Base-by-base conservation (phyloP, 2,329 filamentous ascomycete genomes). In the Penicillium psychrosexuale region DNA sequence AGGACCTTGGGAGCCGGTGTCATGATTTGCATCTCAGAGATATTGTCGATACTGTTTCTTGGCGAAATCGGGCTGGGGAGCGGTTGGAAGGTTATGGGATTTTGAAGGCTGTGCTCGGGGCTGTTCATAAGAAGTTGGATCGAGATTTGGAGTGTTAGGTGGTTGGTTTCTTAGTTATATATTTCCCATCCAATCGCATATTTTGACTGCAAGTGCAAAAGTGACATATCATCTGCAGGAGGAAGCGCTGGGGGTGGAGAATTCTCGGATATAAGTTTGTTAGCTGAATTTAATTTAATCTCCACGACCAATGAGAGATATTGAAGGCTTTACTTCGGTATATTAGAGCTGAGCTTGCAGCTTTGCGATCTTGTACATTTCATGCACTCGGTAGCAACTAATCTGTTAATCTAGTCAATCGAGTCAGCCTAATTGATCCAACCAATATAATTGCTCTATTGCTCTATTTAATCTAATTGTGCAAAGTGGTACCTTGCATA, bases 11-110 rank as follows among this genome's bases (percentile, higher is more conserved):
- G 66, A 82, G n/a, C 76, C 78, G 27, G 76, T 80, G 30, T 78
- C 80, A 13, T 70, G 52, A 64, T 42, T 55, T 61, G 6, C 51
- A 55, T 4, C 46, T 93, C 15, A 79, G 93, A 17, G 93, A 97
- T 74, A 97, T 97, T 67, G 91, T 97, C 15, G 93, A 97, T 72
- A 96, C 92, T 0, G 87, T 91, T 33, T 88, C 89, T 0, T 96
- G 88, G 80, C 79, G 78, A 1, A 76, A 75, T 8, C 72, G 77
- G 19, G 75, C 75, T 24, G 76, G 77, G 15, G 59, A 67, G n/a
- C 67, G 67, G 8, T 76, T 97, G 43, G 86, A 84, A 1, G 87
- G 81, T 0, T 84, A 90, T 2, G 84, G 82, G 0, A 87, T 97
- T 40, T 74, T 97, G 57, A 97, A 97, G 75, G 84, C 84, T 28